Evolutionary conservation across 2,329 filamentous ascomycete genomes (phyloP), one percentile per base, ranked within the genome.

Genomic region (Fusarium humuli): DNA sequence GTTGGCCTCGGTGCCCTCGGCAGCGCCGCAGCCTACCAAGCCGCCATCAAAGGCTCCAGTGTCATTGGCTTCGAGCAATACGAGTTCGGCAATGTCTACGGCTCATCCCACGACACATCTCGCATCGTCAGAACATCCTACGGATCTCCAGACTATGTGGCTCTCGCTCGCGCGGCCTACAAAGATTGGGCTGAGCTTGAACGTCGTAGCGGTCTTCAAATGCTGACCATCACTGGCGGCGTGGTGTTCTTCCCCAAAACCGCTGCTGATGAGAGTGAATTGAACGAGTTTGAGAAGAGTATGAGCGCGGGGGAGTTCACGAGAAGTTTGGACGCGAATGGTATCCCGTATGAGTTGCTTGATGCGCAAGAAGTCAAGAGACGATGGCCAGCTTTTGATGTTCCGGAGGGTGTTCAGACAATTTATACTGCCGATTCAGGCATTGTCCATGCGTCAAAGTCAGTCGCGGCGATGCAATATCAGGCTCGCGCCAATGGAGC

Each of bases 401-500:
- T 76, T 11, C 56, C 67, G 0, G 47, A 67, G 1, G 50, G 32
- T 0, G 72, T 75, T 1, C 53, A 68, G 16, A 61, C 61, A 0
- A 73, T 76, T 1, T 76, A 76, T 25, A 76, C 74, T 0, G 67
- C 72, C 0, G 74, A 76, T 23, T 67, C 74, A 3, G 74, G 74
- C 3, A 66, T 76, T 0, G 71, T 64, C 0, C 72, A 76, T 11
- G 74, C 69, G 0, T 71, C 69, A 23, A 54, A 60, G 8, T 69
- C 66, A 7, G 68, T 71, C 1, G 27, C 64, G 3, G 59, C 63
- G 1, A 71, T 71, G 68, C 67, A 71, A 16, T 68, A 61, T 2
- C 32, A 60, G 27, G 68, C 68, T 48, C 68, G 68, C 2, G 29
- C 45, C 10, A 37, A 61, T 6, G 64, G 68, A 0, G 68, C 68